Percentiles rank a stretch among this genome's conserved stretches.
phyloP scores from a whole-genome alignment of 495 filamentous ascomycete species.

The Podospora conica region DNA sequence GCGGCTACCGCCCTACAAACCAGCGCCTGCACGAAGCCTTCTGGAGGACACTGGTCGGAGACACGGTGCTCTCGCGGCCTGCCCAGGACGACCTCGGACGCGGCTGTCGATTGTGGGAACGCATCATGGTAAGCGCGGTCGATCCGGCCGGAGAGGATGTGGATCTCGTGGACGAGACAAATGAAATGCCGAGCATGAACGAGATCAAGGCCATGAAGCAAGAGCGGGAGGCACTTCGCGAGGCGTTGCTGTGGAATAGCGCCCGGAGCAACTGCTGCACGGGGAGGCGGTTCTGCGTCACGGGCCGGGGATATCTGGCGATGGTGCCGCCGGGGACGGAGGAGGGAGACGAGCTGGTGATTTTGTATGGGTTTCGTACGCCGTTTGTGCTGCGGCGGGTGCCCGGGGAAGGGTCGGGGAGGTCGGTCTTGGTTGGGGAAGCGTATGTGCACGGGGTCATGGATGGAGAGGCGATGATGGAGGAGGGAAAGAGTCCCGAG shows the following conservation, averaged over 20 bases:
- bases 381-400: neutral
- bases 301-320: neutral
- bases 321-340: constrained; percentile 5
- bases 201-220: neutral
- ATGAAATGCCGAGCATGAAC: neutral
- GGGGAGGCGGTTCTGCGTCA: neutral
- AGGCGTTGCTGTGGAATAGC: constrained; percentile 1
- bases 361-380: neutral
- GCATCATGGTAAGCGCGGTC: neutral
- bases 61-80: neutral
- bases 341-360: neutral
- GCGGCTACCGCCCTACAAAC: neutral
- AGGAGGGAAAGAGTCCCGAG: too few relatives aligned
- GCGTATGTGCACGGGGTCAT: constrained; percentile 3
- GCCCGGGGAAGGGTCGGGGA: neutral
- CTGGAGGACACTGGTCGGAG: neutral
- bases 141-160: neutral
- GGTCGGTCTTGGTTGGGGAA: neutral
- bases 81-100: neutral
- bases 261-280: neutral
- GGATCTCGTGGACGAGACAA: neutral
- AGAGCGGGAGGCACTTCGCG: neutral
- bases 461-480: constrained; percentile 1
- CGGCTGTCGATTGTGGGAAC: neutral
- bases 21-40: neutral